Evolutionary conservation across 1,139 yeast species (phyloP), one percentile per base, ranked within the genome.

Genomic region (Saccharomycopsis phalli): DNA sequence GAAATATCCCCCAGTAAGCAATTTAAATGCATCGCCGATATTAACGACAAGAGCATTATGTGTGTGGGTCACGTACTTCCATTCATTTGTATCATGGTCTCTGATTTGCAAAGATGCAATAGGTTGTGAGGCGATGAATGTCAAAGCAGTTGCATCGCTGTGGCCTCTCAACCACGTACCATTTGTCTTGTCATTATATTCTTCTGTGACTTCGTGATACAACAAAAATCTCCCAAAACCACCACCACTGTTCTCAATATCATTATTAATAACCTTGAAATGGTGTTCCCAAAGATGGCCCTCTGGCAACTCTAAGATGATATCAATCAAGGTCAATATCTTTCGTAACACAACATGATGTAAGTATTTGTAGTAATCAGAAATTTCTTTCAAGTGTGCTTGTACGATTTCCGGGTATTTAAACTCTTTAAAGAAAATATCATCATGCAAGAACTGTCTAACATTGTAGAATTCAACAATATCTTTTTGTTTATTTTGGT

Each of bases 1-100:
- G 56, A 69, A 69, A 40, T 63, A 66, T 0, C 71, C 71, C 2
- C 74, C 75, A 22, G 69, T 63, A 33, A 69, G 54, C 42, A 68
- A 66, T 47, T 69, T 71, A 51, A 69, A 51, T 0, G 69, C 68
- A 52, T 69, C 75, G 7, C 74, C 74, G 37, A 69, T 58, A 47
- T 70, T 70, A 4, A 70, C 74, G 39, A 71, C 61, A 17, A 70
- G 56, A 1, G 72, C 62, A 36, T 64, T 55, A 2, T 69, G 71
- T 4, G 62, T 59, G 49, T 70, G 74, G 20, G 59, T 56, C 10
- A 69, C 74, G 49, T 65, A 70, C 43, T 58, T 64, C 75, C 75
- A 71, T 14, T 59, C 53, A 2, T 68, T 68, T 16, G 66, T 59
- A 34, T 53, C 61, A 46, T 65, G 63, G 46, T 69, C 74, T 45